A percentile compares a stretch with the other conserved stretches of the same genome.
Evolutionary conservation across 371 early-diverging fungal species (phyloP).

Genomic region (Mucor irregularis): DNA sequence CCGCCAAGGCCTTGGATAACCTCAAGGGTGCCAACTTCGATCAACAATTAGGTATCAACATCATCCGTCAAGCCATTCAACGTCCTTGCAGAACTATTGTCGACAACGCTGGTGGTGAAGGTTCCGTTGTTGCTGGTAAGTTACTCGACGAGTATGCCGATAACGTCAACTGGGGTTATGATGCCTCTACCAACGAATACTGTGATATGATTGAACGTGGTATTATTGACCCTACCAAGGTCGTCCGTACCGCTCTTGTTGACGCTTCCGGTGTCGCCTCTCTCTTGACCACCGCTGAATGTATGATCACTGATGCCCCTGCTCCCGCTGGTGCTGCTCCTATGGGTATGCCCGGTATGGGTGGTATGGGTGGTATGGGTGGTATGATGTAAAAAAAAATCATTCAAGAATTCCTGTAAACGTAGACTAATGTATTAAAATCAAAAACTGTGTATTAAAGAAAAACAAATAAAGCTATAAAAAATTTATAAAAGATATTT

Average conservation of each 20-base stretch:
- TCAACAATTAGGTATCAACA: slow-evolving; percentile 95
- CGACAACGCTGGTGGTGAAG: slow-evolving; percentile 96
- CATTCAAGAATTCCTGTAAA: not conserved
- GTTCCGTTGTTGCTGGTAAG: slow-evolving; percentile 95
- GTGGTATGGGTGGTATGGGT: slow-evolving; percentile 50
- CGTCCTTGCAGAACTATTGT: slow-evolving; percentile 93
- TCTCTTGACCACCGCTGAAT: slow-evolving; percentile 94
- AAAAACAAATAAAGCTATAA: too few relatives aligned
- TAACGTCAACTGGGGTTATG: slow-evolving; percentile 89
- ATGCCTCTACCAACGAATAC: slow-evolving; percentile 90
- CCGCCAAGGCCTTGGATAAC: slow-evolving; percentile 74
- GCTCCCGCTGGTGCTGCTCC: slow-evolving; percentile 57
- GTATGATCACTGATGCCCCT: slow-evolving; percentile 96
- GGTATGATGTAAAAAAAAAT: slow-evolving; percentile 23
- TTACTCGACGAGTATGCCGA: slow-evolving; percentile 73
- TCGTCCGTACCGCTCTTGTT: slow-evolving; percentile 93
- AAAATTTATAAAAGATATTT: too few relatives aligned
- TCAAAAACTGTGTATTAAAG: not conserved
- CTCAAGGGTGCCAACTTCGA: slow-evolving; percentile 95
- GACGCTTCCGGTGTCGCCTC: slow-evolving; percentile 96
- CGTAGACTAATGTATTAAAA: not conserved
- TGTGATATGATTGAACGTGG: slow-evolving; percentile 94
- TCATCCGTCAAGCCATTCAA: slow-evolving; percentile 90
- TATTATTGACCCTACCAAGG: slow-evolving; percentile 97
- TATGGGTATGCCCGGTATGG: slow-evolving; percentile 42